A percentile compares a stretch with the other conserved stretches of the same genome.
phyloP scores from a whole-genome alignment of 352 stramenopile genomes.

The Thalassiosira hispida region DNA sequence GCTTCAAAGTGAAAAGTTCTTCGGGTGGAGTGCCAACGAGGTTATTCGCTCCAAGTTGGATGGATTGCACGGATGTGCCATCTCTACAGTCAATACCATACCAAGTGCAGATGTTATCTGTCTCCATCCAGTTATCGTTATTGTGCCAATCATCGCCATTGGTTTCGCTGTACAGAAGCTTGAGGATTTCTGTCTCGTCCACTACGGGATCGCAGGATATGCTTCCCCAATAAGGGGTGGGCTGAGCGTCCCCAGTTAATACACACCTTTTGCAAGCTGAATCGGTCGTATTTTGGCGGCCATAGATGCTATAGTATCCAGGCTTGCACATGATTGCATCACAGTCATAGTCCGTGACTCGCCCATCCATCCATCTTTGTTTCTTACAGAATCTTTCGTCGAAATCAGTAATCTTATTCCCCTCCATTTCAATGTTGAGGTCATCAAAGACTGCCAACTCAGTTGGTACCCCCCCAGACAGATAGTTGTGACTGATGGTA shows the following conservation, averaged over 20 bases:
- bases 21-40: slow-evolving; percentile 62
- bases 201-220: slow-evolving; percentile 54
- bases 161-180: slow-evolving; percentile 68
- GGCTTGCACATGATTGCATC: slow-evolving; percentile 61
- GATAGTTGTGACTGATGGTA: slow-evolving; percentile 61
- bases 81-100: slow-evolving; percentile 76
- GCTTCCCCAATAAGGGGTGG: slow-evolving; percentile 70
- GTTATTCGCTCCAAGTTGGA: slow-evolving; percentile 75
- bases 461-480: slow-evolving; percentile 56
- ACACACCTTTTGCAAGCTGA: slow-evolving; percentile 57
- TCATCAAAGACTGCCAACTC: slow-evolving; percentile 46
- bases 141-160: slow-evolving; percentile 73
- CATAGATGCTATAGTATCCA: slow-evolving; percentile 48
- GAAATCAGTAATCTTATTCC: slow-evolving; percentile 58
- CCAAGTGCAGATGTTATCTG: slow-evolving; percentile 76
- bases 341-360: slow-evolving; percentile 50
- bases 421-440: slow-evolving; percentile 69
- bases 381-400: slow-evolving; percentile 64
- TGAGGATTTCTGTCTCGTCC: slow-evolving; percentile 70
- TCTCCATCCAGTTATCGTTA: slow-evolving; percentile 68
- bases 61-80: slow-evolving; percentile 61
- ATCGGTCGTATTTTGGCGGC: slow-evolving; percentile 60
- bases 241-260: slow-evolving; percentile 38
- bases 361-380: slow-evolving; percentile 55
- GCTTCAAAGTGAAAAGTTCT: slow-evolving; percentile 67